Conservation (phyloP, 345 rosid genomes). For the Rhodamnia argentea region DNA sequence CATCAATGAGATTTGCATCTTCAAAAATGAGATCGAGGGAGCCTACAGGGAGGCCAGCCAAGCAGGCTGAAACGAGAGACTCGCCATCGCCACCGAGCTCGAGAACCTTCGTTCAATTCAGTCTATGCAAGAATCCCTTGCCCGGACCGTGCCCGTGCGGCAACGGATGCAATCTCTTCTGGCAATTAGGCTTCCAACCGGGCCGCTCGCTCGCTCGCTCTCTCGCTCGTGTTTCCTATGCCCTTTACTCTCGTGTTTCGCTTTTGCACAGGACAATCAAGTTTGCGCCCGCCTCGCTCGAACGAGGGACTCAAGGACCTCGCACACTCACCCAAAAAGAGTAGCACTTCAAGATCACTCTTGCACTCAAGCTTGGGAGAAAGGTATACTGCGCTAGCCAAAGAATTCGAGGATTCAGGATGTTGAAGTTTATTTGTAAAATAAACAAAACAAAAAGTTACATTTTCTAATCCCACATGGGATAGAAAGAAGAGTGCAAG, state of each 20-base stretch:
- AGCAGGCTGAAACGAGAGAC: background rate
- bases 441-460: no score
- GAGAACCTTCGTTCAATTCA: background rate
- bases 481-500: no score
- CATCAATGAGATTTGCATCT: background rate
- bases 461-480: no score
- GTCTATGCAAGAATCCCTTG: background rate
- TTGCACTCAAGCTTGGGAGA: background rate
- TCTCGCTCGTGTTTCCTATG: background rate
- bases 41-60: background rate
- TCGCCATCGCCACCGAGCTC: background rate
- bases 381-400: background rate
- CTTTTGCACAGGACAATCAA: background rate
- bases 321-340: background rate
- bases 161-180: no score
- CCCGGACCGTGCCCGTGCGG: background rate
- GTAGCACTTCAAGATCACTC: background rate
- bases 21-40: background rate
- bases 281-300: background rate
- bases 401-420: background rate
- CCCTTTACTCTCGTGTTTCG: background rate
- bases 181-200: background rate
- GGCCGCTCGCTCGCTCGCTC: background rate
- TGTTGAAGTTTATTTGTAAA: no score
- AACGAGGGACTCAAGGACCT: background rate